Base-by-base conservation (phyloP, 2,329 filamentous ascomycete genomes). In the Cercospora beticola region DNA sequence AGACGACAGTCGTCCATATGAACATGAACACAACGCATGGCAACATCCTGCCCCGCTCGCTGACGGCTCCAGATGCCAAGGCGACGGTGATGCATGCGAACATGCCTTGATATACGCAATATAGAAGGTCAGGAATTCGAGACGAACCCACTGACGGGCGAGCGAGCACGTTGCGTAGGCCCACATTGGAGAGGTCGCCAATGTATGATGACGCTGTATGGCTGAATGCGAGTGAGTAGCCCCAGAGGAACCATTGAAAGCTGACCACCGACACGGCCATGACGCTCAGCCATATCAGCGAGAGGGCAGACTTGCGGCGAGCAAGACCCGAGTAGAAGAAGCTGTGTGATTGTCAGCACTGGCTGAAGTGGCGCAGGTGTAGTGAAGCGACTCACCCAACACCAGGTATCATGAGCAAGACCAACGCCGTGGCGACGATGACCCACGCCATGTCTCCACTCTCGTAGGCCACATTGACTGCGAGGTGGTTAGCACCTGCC, bases 191-290 rank as follows among this genome's bases (percentile, higher is more conserved):
- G 28, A 97, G 83, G 75, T 93, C 86, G 68, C 93, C 93, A 71
- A 97, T 92, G 79, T 88, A 97, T 52, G 84, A 86, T 58, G 90
- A 89, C 28, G 91, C 90, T 2, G 86, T 85, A 80, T 94, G 92
- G 16, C 92, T 95, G 79, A 94, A 95, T 59, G 91, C 88, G 10
- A 95, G 82, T 4, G 91, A 93, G 79, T 92, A 97, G 59, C 93
- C 93, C 93, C 93, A 97, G 84, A 97, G 94, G 84, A 96, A 97
- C 93, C 93, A 97, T 78, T 97, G 92, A 82, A 97, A 96, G 61
- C 89, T 90, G 69, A 93, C 88, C 72, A 96, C 88, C 10, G 88
- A 91, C 4, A 90, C 87, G 16, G 92, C 90, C 83, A 97, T 90
- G 83, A 97, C 87, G 14, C 92, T 92, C 4, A 97, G 86, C 86